Evolutionary conservation across 306 rosid species (phyloP).

Genomic region (Glycine latifolia): DNA sequence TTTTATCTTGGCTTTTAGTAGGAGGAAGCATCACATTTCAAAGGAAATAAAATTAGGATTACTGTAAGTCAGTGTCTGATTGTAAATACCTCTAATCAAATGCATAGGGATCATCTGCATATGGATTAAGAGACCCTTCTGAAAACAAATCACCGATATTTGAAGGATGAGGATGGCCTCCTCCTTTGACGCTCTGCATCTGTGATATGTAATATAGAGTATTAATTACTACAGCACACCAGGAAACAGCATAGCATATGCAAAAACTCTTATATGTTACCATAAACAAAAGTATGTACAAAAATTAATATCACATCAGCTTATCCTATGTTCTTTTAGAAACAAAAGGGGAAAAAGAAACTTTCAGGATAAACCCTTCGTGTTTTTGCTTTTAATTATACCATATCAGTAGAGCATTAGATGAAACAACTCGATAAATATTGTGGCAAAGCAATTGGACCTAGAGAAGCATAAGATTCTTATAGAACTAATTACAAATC

Average conservation of each 20-base stretch:
- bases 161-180: conserved; percentile 67
- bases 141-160: conserved; percentile 90
- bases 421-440: conserved; percentile 31
- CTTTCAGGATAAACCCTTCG: conserved; percentile 8
- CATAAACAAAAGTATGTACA: conserved; percentile 16
- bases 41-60: conserved; percentile 27
- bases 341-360: not conserved
- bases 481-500: conserved; percentile 25
- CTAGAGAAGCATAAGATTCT: conserved; percentile 36
- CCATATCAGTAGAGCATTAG: conserved; percentile 11
- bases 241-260: conserved; percentile 12
- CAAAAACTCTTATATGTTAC: conserved; percentile 30
- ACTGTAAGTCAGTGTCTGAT: conserved; percentile 17
- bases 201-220: conserved; percentile 7
- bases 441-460: conserved; percentile 38
- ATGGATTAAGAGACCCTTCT: conserved; percentile 99
- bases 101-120: conserved; percentile 96
- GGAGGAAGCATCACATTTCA: conserved; percentile 23
- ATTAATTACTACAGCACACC: conserved; percentile 1
- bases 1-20: conserved; percentile 6
- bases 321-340: conserved; percentile 29
- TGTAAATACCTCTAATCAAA: conserved; percentile 84
- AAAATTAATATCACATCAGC: conserved; percentile 21
- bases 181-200: conserved; percentile 65
- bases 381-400: conserved; percentile 1